Conservation (phyloP, 192 early-diverging fungal species). For the Fimicolochytrium jonesii region DNA sequence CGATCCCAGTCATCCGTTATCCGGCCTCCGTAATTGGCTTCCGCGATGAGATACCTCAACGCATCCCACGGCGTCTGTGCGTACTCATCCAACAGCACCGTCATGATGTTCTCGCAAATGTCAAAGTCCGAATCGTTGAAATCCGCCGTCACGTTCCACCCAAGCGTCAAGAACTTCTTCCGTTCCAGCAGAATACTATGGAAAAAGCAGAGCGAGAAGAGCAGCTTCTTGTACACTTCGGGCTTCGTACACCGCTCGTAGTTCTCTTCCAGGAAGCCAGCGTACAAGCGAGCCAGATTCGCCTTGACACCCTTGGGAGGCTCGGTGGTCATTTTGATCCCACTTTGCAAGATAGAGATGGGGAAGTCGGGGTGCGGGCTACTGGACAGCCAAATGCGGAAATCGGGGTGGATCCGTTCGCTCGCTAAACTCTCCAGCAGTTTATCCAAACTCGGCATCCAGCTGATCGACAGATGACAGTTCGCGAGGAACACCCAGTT, state of each 20-base stretch:
- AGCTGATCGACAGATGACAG: slow-evolving; percentile 61
- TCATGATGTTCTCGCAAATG: slow-evolving; percentile 54
- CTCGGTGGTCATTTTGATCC: slow-evolving; percentile 62
- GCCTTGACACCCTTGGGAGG: slow-evolving; percentile 60
- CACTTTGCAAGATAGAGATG: slow-evolving; percentile 57
- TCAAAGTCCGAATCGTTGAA: slow-evolving; percentile 68
- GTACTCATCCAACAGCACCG: slow-evolving; percentile 57
- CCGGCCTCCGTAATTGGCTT: slow-evolving; percentile 62
- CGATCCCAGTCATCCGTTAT: slow-evolving; percentile 64
- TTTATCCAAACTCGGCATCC: slow-evolving; percentile 60
- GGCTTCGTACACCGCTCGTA: slow-evolving; percentile 43
- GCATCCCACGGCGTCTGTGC: slow-evolving; percentile 59
- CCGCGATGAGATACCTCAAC: slow-evolving; percentile 59
- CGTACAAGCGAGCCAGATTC: slow-evolving; percentile 47
- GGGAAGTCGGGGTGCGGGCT: slow-evolving; percentile 62
- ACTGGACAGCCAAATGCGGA: slow-evolving; percentile 57
- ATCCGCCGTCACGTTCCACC: slow-evolving; percentile 59
- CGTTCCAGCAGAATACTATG: slow-evolving; percentile 54
- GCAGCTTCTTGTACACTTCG: slow-evolving; percentile 49
- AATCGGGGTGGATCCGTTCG: slow-evolving; percentile 56
- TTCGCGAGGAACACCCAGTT: slow-evolving; percentile 65
- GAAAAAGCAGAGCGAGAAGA: slow-evolving; percentile 58
- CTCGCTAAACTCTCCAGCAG: slow-evolving; percentile 50
- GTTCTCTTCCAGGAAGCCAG: slow-evolving; percentile 45
- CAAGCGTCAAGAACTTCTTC: slow-evolving; percentile 60